Percentiles rank a stretch among this genome's conserved stretches.
These are phyloP conservation scores for Fusarium sp. DNA, from an alignment of 2,329 filamentous ascomycete genomes.

Conservation along the genomic window DNA sequence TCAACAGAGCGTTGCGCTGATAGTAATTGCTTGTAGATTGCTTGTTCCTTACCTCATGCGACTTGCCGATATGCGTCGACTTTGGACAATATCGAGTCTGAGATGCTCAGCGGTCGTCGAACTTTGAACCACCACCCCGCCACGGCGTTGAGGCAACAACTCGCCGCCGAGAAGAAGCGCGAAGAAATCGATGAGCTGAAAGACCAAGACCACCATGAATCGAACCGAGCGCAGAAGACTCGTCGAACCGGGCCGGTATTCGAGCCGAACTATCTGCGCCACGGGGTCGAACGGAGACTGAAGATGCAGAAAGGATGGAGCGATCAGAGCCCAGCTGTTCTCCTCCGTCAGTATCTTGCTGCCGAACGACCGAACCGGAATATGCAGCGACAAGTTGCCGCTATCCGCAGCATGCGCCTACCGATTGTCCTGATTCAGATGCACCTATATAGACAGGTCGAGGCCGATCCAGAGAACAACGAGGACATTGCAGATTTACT, in stretches of 20 bases:
- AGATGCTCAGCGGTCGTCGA: constrained; percentile 12
- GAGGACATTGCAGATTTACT: constrained; percentile 39
- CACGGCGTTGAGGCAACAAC: constrained; percentile 10
- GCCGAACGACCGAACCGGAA: constrained; percentile 6
- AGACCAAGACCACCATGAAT: background rate
- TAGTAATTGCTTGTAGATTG: constrained; percentile 15
- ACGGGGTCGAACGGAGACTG: constrained; percentile 32
- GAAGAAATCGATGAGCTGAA: background rate
- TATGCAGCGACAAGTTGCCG: constrained; percentile 34
- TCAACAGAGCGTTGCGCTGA: constrained; percentile 14
- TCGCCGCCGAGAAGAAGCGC: constrained; percentile 18
- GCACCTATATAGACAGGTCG: constrained; percentile 40
- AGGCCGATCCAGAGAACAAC: constrained; percentile 19
- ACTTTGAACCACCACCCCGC: background rate
- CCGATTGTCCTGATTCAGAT: constrained; percentile 47
- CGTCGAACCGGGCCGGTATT: background rate
- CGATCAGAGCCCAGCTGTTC: constrained; percentile 37
- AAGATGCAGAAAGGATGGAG: constrained; percentile 36
- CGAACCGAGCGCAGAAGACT: background rate
- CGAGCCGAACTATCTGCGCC: constrained; percentile 8
- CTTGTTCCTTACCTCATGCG: background rate
- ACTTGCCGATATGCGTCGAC: constrained; percentile 17
- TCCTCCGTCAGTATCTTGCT: constrained; percentile 40
- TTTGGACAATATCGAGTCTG: constrained; percentile 17
- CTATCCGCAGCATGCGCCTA: constrained; percentile 42